Base-by-base conservation (phyloP, 306 rosid species). In the Dryas octopetala region DNA sequence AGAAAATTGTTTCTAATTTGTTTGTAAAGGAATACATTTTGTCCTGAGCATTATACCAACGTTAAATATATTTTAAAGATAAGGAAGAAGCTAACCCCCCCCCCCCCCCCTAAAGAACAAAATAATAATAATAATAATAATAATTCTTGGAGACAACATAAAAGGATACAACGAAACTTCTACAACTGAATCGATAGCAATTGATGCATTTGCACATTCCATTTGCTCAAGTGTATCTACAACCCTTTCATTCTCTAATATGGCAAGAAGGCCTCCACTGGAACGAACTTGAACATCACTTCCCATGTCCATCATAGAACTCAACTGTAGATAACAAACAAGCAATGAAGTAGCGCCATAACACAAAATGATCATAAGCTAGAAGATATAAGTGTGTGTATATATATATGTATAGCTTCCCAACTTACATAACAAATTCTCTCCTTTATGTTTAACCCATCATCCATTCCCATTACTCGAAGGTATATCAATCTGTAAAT, bases 191-290 rank as follows among this genome's bases (percentile, higher is more conserved):
- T 91, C 96, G 32, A 95, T 88, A 61, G 93, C 74, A 32, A 95
- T 95, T 63, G 96, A 90, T 82, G 87, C 82, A 71, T 83, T 89
- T 71, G 97, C 92, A 49, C 83, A 78, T 76, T 95, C 98, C 79
- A 79, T 87, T 82, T 90, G 91, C 70, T 90, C 93, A 70, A 95
- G 89, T 26, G 93, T 90, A 57, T 89, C 97, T 69, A 95, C 97
- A 68, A 90, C 81, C 78, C 90, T 87, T 76, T 95, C 98, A 81
- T 85, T 91, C 87, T 95, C 98, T 83, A 95, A 81, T 82, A 95
- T 91, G 76, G 97, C 93, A 75, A 95, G 98, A 79, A 95, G 97
- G 73, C 98, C 98, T 59, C 98, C 98, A 65, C 98, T 89, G 51
- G 89, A 91, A 66, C 98, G 97, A 85, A 95, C 91, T 85, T 95